Base-by-base conservation (phyloP, 2,329 filamentous ascomycete genomes). In the Ophiostoma australiae region DNA sequence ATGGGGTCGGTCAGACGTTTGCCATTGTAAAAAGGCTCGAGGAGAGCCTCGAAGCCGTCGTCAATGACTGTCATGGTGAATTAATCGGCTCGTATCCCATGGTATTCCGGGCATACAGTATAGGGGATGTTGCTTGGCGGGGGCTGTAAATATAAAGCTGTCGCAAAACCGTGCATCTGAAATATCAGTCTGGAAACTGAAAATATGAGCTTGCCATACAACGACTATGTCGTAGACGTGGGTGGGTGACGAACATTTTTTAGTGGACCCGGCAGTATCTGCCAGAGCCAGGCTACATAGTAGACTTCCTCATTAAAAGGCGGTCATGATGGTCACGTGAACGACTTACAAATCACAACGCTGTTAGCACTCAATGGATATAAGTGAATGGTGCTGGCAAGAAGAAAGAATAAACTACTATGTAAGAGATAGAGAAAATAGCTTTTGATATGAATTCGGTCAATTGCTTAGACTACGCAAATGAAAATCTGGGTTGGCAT, bases 21-120 rank as follows among this genome's bases (percentile, higher is more conserved):
- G 77, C 87, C 87, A 76, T 89, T 89, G 79, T 90, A 89, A 76
- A 89, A 89, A 39, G 87, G 87, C 82, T 89, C 86, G 72, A 89
- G 79, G 67, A 90, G 85, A 77, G 87, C 87, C 81, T 89, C 87
- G 77, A 89, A 90, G 76, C 86, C 86, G 79, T 89, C 86, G 79
- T 89, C 86, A 74, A 86, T 81, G 74, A 81, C 78, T 76, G 83
- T 81, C 86, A 88, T 88, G 71, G 41, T 74, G 67, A 63, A 52
- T 52, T 10, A 3, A 11, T 23, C 27, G 33, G 67, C 33, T 4
- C 39, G 35, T 58, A 31, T 55, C 72, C 70, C 70, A 73, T 72
- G 70, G 15, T 72, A 67, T 37, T 48, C n/a, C 39, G 20, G n/a
- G 63, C 10, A n/a, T 66, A 66, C 35, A 66, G n/a, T n/a, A 27